These are phyloP conservation scores for Quercus suber DNA, from an alignment of 306 rosid species.

Conservation along the genomic window DNA sequence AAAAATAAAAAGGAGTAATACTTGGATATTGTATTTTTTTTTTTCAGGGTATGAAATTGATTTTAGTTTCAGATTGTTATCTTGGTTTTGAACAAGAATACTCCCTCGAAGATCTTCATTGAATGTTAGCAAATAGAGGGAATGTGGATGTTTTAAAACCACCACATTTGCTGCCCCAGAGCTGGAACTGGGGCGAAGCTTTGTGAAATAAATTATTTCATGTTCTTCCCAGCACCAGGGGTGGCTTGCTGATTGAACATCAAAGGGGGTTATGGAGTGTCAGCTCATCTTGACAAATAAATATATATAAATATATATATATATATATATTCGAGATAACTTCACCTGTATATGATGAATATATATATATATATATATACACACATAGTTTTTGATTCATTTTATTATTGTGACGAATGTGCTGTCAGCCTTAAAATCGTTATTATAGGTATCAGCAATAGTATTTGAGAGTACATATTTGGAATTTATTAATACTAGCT, in stretches of 20 bases:
- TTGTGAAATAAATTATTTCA: neutral
- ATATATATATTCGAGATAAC: neutral
- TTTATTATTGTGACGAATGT: too few species aligned
- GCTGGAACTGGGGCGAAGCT: neutral
- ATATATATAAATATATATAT: neutral
- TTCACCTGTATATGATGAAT: neutral
- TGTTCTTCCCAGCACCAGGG: neutral
- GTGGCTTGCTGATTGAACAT: neutral
- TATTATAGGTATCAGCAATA: too few species aligned
- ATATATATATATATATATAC: too few species aligned
- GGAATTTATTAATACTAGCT: too few species aligned
- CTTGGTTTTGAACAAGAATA: conserved; percentile 82
- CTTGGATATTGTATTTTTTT: neutral
- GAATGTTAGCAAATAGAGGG: conserved; percentile 4
- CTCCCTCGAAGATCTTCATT: conserved; percentile 39
- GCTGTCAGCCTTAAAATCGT: too few species aligned
- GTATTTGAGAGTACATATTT: too few species aligned
- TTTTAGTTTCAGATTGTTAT: conserved; percentile 86
- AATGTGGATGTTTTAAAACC: neutral
- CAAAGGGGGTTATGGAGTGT: neutral
- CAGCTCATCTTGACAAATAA: neutral
- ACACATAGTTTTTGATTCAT: too few species aligned
- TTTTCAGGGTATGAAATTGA: conserved; percentile 68
- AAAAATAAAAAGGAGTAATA: too few species aligned
- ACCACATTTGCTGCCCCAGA: neutral